Evolutionary conservation across 768 basidiomycete species (phyloP), one percentile per base, ranked within the genome.

Genomic region (Phanerodontia chrysosporium): DNA sequence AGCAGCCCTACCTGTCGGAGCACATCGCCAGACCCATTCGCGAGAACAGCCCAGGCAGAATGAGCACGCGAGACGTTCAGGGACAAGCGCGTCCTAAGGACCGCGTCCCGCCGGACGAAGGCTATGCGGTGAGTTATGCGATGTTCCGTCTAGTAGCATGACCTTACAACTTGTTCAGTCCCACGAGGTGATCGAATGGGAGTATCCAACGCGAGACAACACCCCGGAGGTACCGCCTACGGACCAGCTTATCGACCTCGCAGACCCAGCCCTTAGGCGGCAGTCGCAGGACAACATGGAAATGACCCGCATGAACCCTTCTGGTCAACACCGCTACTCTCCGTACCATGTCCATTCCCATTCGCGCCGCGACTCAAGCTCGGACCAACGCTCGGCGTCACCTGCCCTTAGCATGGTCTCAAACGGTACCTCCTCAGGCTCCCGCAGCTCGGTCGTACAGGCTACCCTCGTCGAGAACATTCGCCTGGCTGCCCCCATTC

Each of bases 401-500:
- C 88, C 89, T 1, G 80, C 86, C 1, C 73, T 81, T 39, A 89
- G 87, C 67, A 75, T 78, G 24, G 76, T 68, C 7, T 84, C 83
- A 35, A 77, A 74, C 10, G 73, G 78, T 28, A 51, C 83, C 85
- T 5, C 76, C 78, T 35, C 68, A 65, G 7, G 52, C 55, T 45
- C 61, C 59, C 35, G 59, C 60, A 10, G 60, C 70, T 2, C 73
- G 70, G 12, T 24, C 39, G 29, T 28, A n/a, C 24, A 21, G 53
- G 32, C 48, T 22, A 21, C 39, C n/a, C 32, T 52, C 32, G 27
- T 27, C 25, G 42, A 56, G 21, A 45, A 32, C 45, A n/a, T 48
- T 69, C 64, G 12, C 65, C 66, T 52, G 69, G 64, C 13, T 69
- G 64, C 27, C 71, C 67, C 64, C 66, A 68, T 18, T 42, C 39